Base-by-base conservation (phyloP, 768 basidiomycete species). In the Phylloporus arenicola region DNA sequence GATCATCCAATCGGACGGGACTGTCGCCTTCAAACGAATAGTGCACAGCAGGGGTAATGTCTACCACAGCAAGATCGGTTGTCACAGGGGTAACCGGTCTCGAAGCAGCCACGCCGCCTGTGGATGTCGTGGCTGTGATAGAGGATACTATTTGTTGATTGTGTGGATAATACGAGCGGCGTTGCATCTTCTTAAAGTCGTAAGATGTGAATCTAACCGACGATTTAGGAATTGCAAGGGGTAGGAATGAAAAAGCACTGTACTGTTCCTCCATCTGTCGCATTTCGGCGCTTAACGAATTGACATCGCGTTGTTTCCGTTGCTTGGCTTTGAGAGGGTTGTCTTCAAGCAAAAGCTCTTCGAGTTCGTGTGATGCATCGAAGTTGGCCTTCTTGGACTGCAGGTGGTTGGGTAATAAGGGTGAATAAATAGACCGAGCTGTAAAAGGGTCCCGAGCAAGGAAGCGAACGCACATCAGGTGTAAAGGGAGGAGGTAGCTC, bases 351-450 rank as follows among this genome's bases (percentile, higher is more conserved):
- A 99, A 69, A 19, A 99, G 76, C 70, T 99, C 95, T 64, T 99
- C 95, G 31, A 99, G 73, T 69, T 99, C 95, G 63, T 98, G 94
- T 12, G 95, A 97, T 24, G 95, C 94, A 64, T 99, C 95, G 64
- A 99, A 99, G 68, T 99, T 97, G 27, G 95, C 92, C 70, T 96
- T 96, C 74, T 97, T 98, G n/a, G 86, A 84, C 94, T 98, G 62
- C 6, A 0, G 8, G 14, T n/a, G 41, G 52, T 40, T 48, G 29
- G 12, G 6, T 11, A 14, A 57, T 48, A 39, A 53, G n/a, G 2
- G 50, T 51, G 48, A 45, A 40, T 19, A 41, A 22, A 38, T 14
- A n/a, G n/a, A 17, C 16, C 14, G 38, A 50, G 40, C 50, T 7
- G 1, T 33, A 24, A 56, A 48, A 30, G n/a, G 34, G 34, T 6